Base-by-base conservation (phyloP, 345 rosid genomes). In the Salix koriyanagi region DNA sequence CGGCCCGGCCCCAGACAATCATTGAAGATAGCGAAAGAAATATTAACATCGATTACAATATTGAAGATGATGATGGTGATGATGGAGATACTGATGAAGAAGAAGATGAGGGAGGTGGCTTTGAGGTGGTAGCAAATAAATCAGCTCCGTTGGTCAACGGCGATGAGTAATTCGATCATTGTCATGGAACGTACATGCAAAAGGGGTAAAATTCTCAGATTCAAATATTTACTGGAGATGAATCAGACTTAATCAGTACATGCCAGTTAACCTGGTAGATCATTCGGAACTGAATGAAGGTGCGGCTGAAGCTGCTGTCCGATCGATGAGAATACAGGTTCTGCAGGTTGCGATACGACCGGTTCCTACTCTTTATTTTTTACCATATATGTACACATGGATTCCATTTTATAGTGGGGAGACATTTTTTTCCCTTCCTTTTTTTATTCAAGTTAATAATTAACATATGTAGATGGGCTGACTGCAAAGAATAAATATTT, bases 321-420 rank as follows among this genome's bases (percentile, higher is more conserved):
- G 26, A 58, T 23, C 64, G 34, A 37, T 4, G 67, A 60, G 69
- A 21, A 52, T 48, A 23, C 61, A 25, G 28, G 39, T 70, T 46
- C 12, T 11, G 36, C 62, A n/a, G 15, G 26, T 23, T 58, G 64
- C 64, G 28, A 23, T 58, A 23, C 23, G 64, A 58, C 10, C 1
- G 64, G 64, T 58, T 13, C 34, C 52, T 21, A 15, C 69, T 58
- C 25, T 42, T 11, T 69, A 39, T 39, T 28, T 58, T 41, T 39
- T 19, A 46, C 68, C 73, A 76, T 60, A 28, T 58, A 10, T 58
- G 64, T 81, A 76, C 77, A 74, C 78, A 69, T 78, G 85, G 79
- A 75, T 25, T 80, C 81, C 80, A 80, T 77, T 78, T 70, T 50
- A 54, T 75, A 77, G 79, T 70, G 83, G 69, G 64, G 37, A 52